Base-by-base conservation (phyloP, 2,329 filamentous ascomycete genomes). In the Clonostachys rosea region DNA sequence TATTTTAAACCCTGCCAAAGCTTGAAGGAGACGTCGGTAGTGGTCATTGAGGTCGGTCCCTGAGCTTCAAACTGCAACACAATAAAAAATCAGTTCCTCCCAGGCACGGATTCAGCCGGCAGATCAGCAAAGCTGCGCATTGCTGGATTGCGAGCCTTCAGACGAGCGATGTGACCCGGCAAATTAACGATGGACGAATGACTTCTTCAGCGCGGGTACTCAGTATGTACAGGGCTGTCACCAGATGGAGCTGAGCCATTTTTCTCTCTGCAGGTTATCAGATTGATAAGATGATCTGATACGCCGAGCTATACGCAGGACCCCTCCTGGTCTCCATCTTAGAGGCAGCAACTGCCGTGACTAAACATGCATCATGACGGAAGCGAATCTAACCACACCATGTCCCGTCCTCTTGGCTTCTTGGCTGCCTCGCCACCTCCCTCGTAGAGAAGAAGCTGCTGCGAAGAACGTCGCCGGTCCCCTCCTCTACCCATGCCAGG, bases 251-350 rank as follows among this genome's bases (percentile, higher is more conserved):
- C 33, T 45, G 43, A 36, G 43, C 43, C 30, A 45, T 42, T 44
- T 41, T 46, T 30, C 24, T 30, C 24, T 30, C 24, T 30, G 24
- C 24, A 3, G 24, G 9, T 37, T 45, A 48, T 54, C 53, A 59
- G 59, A 63, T 63, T 58, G 60, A 62, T 61, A 61, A 62, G 58
- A 62, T 61, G 47, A 56, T 57, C 50, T 55, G 52, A 54, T 54
- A 50, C 52, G 53, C 56, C 55, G 48, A 42, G 50, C 52, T 34
- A 40, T 43, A 5, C 36, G 34, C 37, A 37, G 45, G n/a, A 17
- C 30, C n/a, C 14, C 13, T 11, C 35, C 14, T 17, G 14, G 18
- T 11, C 33, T 14, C 10, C 43, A 18, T 36, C 33, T 12, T 14
- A 16, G 20, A 11, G 14, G 34, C 33, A 11, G n/a, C 14, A n/a